These are phyloP conservation scores for Dendryphion nanum DNA, from an alignment of 2,329 filamentous ascomycete genomes.

Conservation along the genomic window DNA sequence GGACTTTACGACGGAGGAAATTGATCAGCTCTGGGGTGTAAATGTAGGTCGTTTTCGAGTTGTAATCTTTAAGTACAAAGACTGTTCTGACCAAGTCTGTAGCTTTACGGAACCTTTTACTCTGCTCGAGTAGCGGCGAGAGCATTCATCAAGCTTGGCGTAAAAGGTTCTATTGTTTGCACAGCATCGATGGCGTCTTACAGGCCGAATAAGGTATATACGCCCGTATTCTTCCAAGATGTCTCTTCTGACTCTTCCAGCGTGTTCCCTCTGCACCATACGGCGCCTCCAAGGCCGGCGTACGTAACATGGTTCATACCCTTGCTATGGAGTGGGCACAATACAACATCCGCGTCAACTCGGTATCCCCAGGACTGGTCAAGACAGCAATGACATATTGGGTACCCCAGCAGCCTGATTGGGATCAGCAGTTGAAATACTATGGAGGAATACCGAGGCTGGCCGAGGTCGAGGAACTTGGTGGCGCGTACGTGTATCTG, in stretches of 20 bases:
- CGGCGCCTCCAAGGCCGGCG: conserved; percentile 46
- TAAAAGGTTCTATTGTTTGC: conserved; percentile 49
- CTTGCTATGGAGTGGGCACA: conserved; percentile 42
- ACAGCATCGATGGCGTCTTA: conserved; percentile 50
- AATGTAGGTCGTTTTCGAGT: conserved; percentile 25
- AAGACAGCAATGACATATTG: conserved; percentile 44
- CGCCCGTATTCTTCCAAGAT: not conserved
- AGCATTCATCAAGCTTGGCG: conserved; percentile 46
- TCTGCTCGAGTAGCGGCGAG: conserved; percentile 44
- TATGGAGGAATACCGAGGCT: conserved; percentile 58
- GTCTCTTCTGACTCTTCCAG: conserved; percentile 8
- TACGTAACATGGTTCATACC: conserved; percentile 46
- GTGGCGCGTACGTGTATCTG: conserved; percentile 58
- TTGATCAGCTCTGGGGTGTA: conserved; percentile 45
- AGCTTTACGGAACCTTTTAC: conserved; percentile 47
- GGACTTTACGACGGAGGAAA: conserved; percentile 50
- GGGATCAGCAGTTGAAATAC: conserved; percentile 58
- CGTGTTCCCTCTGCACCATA: conserved; percentile 42
- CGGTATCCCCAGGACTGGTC: conserved; percentile 36
- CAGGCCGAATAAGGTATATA: conserved; percentile 42
- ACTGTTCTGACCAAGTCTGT: conserved; percentile 2
- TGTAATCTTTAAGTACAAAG: not conserved
- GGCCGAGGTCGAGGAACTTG: conserved; percentile 54
- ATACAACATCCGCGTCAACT: conserved; percentile 40
- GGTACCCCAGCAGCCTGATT: conserved; percentile 54